Evolutionary conservation across 1,139 yeast genomes (phyloP).

Genomic region (Debaryomyces fabryi): DNA sequence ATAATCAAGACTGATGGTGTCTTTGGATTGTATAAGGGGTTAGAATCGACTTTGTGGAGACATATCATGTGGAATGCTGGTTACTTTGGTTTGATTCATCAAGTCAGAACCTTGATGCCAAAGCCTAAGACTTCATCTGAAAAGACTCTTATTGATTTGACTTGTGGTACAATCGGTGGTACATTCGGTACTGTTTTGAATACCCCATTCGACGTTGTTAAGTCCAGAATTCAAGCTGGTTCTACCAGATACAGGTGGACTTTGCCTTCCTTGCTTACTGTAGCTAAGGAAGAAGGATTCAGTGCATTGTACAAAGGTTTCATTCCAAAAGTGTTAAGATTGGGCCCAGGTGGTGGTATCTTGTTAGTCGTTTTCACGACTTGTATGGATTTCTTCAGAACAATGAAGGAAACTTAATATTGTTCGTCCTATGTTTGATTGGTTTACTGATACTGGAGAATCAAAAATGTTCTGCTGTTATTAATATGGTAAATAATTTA

Average conservation of each 20-base stretch:
- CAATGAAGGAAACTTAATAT: slow-evolving; percentile 43
- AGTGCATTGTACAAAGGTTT: slow-evolving; percentile 90
- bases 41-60: slow-evolving; percentile 97
- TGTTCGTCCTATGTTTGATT: background rate
- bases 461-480: background rate
- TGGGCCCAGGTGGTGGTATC: slow-evolving; percentile 99
- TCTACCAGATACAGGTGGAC: slow-evolving; percentile 91
- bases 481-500: background rate
- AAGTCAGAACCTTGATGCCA: slow-evolving; percentile 79
- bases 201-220: slow-evolving; percentile 98
- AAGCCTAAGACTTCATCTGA: slow-evolving; percentile 67
- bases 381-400: slow-evolving; percentile 91
- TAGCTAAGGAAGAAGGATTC: slow-evolving; percentile 88
- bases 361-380: slow-evolving; percentile 92
- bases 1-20: slow-evolving; percentile 77
- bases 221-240: slow-evolving; percentile 94
- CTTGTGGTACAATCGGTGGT: slow-evolving; percentile 96
- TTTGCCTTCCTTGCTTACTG: slow-evolving; percentile 72
- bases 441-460: background rate
- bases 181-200: slow-evolving; percentile 90
- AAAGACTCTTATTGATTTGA: slow-evolving; percentile 81
- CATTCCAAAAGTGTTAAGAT: slow-evolving; percentile 93
- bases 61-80: slow-evolving; percentile 98
- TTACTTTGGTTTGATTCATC: slow-evolving; percentile 93
- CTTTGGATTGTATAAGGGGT: slow-evolving; percentile 86